Evolutionary conservation across 768 basidiomycete genomes (phyloP), one percentile per base, ranked within the genome.

Genomic region (Boletus reticuloceps): DNA sequence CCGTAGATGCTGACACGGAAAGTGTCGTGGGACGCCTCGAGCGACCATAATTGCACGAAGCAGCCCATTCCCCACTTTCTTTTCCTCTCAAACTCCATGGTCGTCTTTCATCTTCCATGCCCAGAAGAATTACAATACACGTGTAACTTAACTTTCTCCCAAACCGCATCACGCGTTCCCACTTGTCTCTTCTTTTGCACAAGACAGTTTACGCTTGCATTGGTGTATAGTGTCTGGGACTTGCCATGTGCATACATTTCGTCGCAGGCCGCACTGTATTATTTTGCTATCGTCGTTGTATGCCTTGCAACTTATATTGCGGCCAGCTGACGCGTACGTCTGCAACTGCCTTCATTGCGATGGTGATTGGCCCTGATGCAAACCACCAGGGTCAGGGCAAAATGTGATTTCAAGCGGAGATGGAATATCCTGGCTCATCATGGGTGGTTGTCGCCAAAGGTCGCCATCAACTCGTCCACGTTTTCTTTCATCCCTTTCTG

Each of bases 351-450:
- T 27, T 27, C 22, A 3, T 27, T 7, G 25, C 25, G 25, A 9
- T 27, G 27, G 27, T 27, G 27, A 27, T 27, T 27, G 8, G n/a
- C n/a, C n/a, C n/a, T n/a, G n/a, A n/a, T n/a, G 20, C 22, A 25
- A 25, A 25, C 4, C 25, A 25, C 25, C 25, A 25, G 25, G 27
- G 27, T 29, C 36, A 39, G 38, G 38, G 38, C 14, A 10, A n/a
- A 11, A 39, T 19, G n/a, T 10, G 0, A 47, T 51, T 62, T 70
- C 2, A 67, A 67, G 61, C 69, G 69, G 71, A 72, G 69, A 55
- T 58, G 34, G 10, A 67, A 71, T 56, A 49, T 45, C 20, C 17
- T 20, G 39, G 56, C 36, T 45, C 38, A 56, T 44, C 61, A 40
- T n/a, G 31, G 34, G 44, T 57, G 49, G 51, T 45, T 11, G 55